Evolutionary conservation across 2,329 filamentous ascomycete species (phyloP).

Genomic region (Aspergillus aculeatus): DNA sequence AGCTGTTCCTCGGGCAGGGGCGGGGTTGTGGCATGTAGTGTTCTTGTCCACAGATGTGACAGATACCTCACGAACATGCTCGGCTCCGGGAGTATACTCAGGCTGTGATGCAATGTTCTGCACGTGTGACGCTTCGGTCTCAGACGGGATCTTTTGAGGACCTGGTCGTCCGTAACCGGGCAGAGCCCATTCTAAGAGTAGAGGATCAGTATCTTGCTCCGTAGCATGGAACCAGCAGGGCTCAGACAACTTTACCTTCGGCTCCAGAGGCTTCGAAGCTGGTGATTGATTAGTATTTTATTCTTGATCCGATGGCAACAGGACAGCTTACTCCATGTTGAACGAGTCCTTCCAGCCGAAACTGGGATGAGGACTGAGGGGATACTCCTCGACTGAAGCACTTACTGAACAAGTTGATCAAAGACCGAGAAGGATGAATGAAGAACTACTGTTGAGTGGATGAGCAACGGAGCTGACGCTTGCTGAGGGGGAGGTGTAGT

Average conservation of each 20-base stretch:
- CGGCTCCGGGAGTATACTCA: neutral
- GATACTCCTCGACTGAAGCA: neutral
- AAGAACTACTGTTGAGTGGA: neutral
- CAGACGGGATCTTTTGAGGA: neutral
- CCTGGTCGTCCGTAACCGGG: constrained; percentile 21
- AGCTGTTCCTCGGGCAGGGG: neutral
- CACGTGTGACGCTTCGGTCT: neutral
- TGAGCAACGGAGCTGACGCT: neutral
- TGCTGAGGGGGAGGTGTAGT: too few species aligned
- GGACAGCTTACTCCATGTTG: constrained; percentile 17
- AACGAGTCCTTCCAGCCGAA: neutral
- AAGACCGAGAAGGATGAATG: neutral
- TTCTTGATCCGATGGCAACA: neutral
- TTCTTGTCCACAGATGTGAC: neutral
- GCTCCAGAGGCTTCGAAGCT: constrained; percentile 26
- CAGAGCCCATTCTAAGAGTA: constrained; percentile 23
- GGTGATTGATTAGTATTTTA: constrained; percentile 1
- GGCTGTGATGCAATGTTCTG: neutral
- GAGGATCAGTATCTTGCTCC: neutral
- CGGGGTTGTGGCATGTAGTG: neutral
- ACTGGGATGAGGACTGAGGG: neutral
- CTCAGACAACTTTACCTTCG: constrained; percentile 19
- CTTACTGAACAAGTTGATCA: neutral
- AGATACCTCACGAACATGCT: constrained; percentile 3
- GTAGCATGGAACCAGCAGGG: neutral